Conservation (phyloP, 148 eudicot species). For the Linanthus parryae region DNA sequence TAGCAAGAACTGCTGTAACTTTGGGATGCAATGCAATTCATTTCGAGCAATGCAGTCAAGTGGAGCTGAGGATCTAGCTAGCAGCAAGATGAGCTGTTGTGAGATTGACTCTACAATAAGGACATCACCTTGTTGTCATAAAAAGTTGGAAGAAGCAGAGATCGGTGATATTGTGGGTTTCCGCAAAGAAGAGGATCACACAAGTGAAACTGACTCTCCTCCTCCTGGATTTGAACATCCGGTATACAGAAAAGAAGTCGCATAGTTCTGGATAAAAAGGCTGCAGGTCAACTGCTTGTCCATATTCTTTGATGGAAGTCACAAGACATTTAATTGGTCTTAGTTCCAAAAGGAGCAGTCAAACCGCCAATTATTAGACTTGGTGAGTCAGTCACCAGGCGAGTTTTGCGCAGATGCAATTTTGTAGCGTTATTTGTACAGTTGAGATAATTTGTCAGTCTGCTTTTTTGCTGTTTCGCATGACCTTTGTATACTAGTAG, state of each 20-base stretch:
- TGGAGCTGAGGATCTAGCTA: neutral
- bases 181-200: neutral
- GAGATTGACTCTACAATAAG: neutral
- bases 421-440: no score
- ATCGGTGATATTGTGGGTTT: neutral
- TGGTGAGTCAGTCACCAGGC: no score
- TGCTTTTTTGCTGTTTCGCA: no score
- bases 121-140: constrained; percentile 1
- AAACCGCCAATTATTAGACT: no score
- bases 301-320: no score
- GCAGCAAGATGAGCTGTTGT: neutral
- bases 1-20: neutral
- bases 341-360: no score
- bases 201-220: neutral
- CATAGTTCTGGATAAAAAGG: no score
- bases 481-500: no score
- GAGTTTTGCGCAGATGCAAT: no score
- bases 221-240: constrained; percentile 15
- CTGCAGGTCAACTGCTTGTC: no score
- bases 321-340: no score
- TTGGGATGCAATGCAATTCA: neutral
- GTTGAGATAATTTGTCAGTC: no score
- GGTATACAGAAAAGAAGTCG: neutral
- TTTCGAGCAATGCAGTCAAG: constrained; percentile 1
- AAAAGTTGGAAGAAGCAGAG: neutral